Percentiles rank a stretch among this genome's conserved stretches.
Evolutionary conservation across 805 yeast genomes (phyloP).

Genomic region (Yamadazyma akitaensis): DNA sequence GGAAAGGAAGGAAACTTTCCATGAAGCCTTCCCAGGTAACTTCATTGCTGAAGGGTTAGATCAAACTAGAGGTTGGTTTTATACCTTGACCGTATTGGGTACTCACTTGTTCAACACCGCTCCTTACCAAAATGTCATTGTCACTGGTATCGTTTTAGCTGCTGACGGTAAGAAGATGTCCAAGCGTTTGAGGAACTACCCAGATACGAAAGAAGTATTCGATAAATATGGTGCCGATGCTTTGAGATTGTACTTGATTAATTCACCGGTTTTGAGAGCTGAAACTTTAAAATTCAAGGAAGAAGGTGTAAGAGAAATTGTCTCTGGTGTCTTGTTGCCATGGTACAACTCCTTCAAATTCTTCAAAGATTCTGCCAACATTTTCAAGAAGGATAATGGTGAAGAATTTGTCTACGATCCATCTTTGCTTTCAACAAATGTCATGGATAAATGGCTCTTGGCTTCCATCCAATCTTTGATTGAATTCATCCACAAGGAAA

Average conservation of each 20-base stretch:
- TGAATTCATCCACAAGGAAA: conserved; percentile 81
- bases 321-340: conserved; percentile 91
- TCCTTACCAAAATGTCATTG: conserved; percentile 94
- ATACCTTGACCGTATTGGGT: conserved; percentile 92
- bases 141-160: conserved; percentile 93
- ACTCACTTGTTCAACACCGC: conserved; percentile 89
- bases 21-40: conserved; percentile 86
- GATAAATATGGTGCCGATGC: conserved; percentile 97
- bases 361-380: conserved; percentile 88
- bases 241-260: conserved; percentile 88
- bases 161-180: conserved; percentile 99
- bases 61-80: conserved; percentile 99
- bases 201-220: conserved; percentile 84
- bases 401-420: conserved; percentile 73
- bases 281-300: conserved; percentile 96
- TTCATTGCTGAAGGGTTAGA: conserved; percentile 98
- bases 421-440: conserved; percentile 64
- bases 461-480: conserved; percentile 95
- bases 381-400: conserved; percentile 72
- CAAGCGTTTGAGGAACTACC: conserved; percentile 94
- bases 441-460: conserved; percentile 96
- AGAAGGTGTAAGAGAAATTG: conserved; percentile 98
- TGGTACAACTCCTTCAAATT: conserved; percentile 99
- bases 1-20: conserved; percentile 71
- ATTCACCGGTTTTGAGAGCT: conserved; percentile 95